phyloP scores from a whole-genome alignment of 495 filamentous ascomycete genomes.

The Cairneyella variabilis region DNA sequence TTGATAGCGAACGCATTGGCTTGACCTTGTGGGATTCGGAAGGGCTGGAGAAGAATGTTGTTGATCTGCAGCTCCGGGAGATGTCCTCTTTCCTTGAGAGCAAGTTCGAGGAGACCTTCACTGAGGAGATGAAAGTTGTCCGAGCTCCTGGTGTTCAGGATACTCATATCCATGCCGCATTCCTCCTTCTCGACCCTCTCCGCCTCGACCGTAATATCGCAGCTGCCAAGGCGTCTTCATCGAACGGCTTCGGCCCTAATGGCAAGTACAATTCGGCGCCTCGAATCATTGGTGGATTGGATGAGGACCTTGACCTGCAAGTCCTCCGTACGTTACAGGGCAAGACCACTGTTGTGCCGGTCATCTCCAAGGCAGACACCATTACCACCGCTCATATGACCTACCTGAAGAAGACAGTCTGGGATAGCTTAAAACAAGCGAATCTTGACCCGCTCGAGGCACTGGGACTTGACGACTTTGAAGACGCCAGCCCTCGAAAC shows the following conservation, averaged over 20 bases:
- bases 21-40: slow-evolving; percentile 95
- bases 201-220: slow-evolving; percentile 81
- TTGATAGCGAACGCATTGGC: slow-evolving; percentile 87
- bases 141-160: slow-evolving; percentile 89
- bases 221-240: slow-evolving; percentile 47
- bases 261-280: slow-evolving; percentile 42
- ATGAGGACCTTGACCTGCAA: slow-evolving; percentile 87
- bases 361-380: slow-evolving; percentile 96
- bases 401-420: slow-evolving; percentile 87
- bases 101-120: slow-evolving; percentile 97
- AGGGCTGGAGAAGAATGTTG: slow-evolving; percentile 87
- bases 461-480: slow-evolving; percentile 72
- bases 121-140: slow-evolving; percentile 95
- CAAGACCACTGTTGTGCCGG: slow-evolving; percentile 93
- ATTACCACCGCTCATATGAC: slow-evolving; percentile 91
- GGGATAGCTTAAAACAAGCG: slow-evolving; percentile 77
- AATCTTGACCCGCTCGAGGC: slow-evolving; percentile 88
- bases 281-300: slow-evolving; percentile 64
- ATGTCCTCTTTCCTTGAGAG: slow-evolving; percentile 91
- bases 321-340: slow-evolving; percentile 84
- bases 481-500: slow-evolving; percentile 50
- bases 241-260: slow-evolving; percentile 49
- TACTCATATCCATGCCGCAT: slow-evolving; percentile 96
- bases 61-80: slow-evolving; percentile 88
- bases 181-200: slow-evolving; percentile 85